Evolutionary conservation across 371 early-diverging fungal genomes (phyloP).

Genomic region (Thermomucor indicae-seudaticae): DNA sequence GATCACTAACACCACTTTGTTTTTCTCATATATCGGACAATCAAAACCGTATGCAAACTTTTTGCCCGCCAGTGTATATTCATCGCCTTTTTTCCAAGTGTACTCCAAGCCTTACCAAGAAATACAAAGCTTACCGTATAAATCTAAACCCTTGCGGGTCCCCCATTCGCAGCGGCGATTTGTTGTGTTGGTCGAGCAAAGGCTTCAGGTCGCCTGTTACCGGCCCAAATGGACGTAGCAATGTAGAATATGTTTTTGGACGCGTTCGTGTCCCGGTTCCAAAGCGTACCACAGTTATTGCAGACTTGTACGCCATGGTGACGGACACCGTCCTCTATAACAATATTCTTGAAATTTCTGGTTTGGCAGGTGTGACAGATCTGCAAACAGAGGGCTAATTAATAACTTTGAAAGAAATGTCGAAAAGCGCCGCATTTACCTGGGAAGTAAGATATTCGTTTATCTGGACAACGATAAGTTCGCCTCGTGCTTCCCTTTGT

Average conservation of each 20-base stretch:
- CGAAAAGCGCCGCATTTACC: not conserved
- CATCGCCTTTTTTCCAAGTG: too few species aligned
- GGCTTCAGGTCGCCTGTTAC: not conserved
- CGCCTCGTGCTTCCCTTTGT: conserved; percentile 1
- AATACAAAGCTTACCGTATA: not conserved
- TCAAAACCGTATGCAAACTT: too few species aligned
- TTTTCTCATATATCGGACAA: too few species aligned
- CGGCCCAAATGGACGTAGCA: not conserved
- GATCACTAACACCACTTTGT: too few species aligned
- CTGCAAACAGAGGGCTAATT: not conserved
- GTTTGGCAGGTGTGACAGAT: conserved; percentile 1
- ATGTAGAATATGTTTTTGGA: conserved; percentile 1
- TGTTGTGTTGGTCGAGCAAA: not conserved
- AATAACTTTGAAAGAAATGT: not conserved
- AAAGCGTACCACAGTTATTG: conserved; percentile 3
- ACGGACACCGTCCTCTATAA: not conserved
- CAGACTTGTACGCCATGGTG: conserved; percentile 4
- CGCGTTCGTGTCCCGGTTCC: conserved; percentile 3
- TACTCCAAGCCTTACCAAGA: not conserved
- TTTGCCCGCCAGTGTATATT: too few species aligned
- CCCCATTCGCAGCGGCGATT: conserved; percentile 4
- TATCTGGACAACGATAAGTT: not conserved
- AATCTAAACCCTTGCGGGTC: conserved; percentile 6
- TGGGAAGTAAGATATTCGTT: conserved; percentile 4
- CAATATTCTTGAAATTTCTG: not conserved